Base-by-base conservation (phyloP, 1,284 basidiomycete genomes). In the Trichosporon coremiiforme region DNA sequence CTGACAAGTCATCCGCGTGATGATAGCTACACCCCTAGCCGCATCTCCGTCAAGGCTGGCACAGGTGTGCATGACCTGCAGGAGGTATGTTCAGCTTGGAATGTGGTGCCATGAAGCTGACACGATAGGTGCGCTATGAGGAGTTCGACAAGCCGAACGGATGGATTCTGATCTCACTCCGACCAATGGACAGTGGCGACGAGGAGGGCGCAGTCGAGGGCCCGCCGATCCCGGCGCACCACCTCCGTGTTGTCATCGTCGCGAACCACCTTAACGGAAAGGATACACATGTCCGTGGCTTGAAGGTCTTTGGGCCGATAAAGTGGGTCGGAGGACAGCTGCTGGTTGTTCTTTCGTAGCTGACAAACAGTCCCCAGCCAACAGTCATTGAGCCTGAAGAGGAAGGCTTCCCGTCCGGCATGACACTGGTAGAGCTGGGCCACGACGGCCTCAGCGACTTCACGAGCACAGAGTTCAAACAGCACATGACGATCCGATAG, bases 211-310 rank as follows among this genome's bases (percentile, higher is more conserved):
- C 90, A 17, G 70, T 73, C n/a, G 80, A 80, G 55, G 83, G 82
- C 75, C 91, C 91, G 79, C 90, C 94, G 0, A 88, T 98, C 12
- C 89, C 91, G 73, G 92, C 93, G 1, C 95, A 96, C 80, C 88
- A 97, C 13, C 83, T 99, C 4, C 95, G 98, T 78, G 87, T 99
- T 35, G 90, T 95, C 70, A 89, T 99, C 67, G 86, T 95, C 22
- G 90, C 92, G 22, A 99, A 99, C 79, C 95, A 99, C 79, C 91
- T 97, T 87, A 98, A 96, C 76, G 97, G 97, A 3, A 99, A 99
- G 82, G 97, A 99, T 83, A 99, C 97, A 9, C 97, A 99, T 84
- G 91, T 99, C 15, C 89, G 97, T 20, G 94, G 95, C 1, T 82
- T 99, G 53, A 89, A 88, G 66, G 88, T 98, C 25, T 89, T 94